Percentiles rank a stretch among this genome's conserved stretches.
phyloP scores from a whole-genome alignment of 2,329 filamentous ascomycete genomes.

The Penicillium sp. region DNA sequence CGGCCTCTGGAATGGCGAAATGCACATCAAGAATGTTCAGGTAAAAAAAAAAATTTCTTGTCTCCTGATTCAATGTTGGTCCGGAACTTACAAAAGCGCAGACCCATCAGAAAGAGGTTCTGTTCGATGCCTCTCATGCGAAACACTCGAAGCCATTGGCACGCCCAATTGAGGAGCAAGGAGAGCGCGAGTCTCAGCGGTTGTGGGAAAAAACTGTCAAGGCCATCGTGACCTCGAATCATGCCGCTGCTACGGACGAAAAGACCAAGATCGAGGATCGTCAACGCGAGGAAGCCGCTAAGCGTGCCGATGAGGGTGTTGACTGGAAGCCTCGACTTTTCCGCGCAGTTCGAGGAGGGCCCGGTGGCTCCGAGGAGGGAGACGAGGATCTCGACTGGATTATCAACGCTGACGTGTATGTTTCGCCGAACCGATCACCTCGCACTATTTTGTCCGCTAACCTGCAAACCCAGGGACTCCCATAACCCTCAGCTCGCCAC shows the following conservation, averaged over 20 bases:
- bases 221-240: conserved; percentile 80
- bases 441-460: conserved; percentile 2
- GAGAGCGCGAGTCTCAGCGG: conserved; percentile 82
- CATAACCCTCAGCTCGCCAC: conserved; percentile 66
- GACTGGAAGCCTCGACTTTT: conserved; percentile 91
- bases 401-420: conserved; percentile 80
- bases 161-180: conserved; percentile 80
- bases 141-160: conserved; percentile 72
- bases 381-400: conserved; percentile 95
- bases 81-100: conserved; percentile 37
- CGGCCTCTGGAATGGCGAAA: conserved; percentile 90
- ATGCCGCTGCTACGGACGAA: conserved; percentile 85
- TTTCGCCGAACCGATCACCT: conserved; percentile 4
- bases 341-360: conserved; percentile 67
- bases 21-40: conserved; percentile 82
- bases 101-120: conserved; percentile 83
- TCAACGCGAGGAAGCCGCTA: conserved; percentile 84
- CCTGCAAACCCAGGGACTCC: conserved; percentile 51
- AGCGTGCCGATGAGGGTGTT: conserved; percentile 70
- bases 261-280: conserved; percentile 95
- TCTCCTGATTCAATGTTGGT: neutral
- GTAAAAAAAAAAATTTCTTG: too few relatives aligned
- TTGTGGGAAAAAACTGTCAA: conserved; percentile 80
- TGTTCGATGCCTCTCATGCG: conserved; percentile 81
- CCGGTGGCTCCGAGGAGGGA: conserved; percentile 70